These are phyloP conservation scores for Scleroderma bovista DNA, from an alignment of 768 basidiomycete species.

Conservation along the genomic window DNA sequence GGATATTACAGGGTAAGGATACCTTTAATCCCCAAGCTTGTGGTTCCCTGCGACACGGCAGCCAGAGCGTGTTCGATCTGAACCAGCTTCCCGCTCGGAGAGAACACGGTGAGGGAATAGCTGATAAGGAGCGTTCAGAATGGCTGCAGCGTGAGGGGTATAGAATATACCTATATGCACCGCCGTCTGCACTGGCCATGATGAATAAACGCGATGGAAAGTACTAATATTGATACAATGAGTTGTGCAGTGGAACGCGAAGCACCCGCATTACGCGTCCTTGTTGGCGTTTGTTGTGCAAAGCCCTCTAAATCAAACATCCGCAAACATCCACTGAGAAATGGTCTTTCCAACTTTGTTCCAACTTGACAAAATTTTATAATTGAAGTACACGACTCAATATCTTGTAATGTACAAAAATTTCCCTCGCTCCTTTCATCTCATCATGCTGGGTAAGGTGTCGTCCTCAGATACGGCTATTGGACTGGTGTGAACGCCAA, in stretches of 20 bases:
- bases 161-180: slow-evolving; percentile 60
- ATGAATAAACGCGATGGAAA: slow-evolving; percentile 13
- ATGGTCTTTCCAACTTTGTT: too few species aligned
- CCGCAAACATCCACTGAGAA: slow-evolving; percentile 10
- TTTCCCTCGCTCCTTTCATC: background rate
- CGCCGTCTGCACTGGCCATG: slow-evolving; percentile 81
- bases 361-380: too few species aligned
- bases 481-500: slow-evolving; percentile 4
- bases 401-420: background rate
- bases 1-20: slow-evolving; percentile 26
- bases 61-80: slow-evolving; percentile 99
- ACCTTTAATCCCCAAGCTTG: slow-evolving; percentile 99
- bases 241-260: slow-evolving; percentile 19
- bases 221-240: slow-evolving; percentile 17
- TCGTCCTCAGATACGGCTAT: slow-evolving; percentile 87
- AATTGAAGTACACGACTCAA: too few species aligned
- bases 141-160: slow-evolving; percentile 13
- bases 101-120: slow-evolving; percentile 99
- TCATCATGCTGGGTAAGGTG: slow-evolving; percentile 38
- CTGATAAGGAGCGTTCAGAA: slow-evolving; percentile 37
- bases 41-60: slow-evolving; percentile 91
- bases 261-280: slow-evolving; percentile 24
- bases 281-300: slow-evolving; percentile 20
- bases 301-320: slow-evolving; percentile 10
- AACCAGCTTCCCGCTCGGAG: slow-evolving; percentile 96